Base-by-base conservation (phyloP, 768 basidiomycete species). In the Podaxis sp. region DNA sequence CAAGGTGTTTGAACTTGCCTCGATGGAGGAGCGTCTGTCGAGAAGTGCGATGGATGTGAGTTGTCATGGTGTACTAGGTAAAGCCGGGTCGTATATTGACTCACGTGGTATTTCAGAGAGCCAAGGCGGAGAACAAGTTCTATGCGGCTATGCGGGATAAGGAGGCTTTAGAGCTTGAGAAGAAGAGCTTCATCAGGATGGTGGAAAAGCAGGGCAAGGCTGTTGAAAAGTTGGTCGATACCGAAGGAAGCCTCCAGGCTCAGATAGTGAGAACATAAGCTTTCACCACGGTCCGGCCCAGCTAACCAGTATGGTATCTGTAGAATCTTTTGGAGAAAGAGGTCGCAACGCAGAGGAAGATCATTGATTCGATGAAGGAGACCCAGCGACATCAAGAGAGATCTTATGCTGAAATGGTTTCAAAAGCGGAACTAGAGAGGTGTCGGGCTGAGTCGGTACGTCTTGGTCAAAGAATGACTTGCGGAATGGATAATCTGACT, bases 121-220 rank as follows among this genome's bases (percentile, higher is more conserved):
- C 94, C 8, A 98, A 96, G 76, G 87, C 92, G 15, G 96, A 98
- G 64, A 96, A 95, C 79, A 98, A 96, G 73, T 99, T 87, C 71
- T 99, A 88, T 70, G 84, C 92, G 17, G 88, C 89, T 2, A 92
- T 96, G 88, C 87, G 95, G 33, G 88, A 90, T 62, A 95, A 91
- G 75, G 95, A 97, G 63, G 87, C 92, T 17, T 75, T 88, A 2
- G 92, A 95, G 36, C 79, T 78, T 1, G 92, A 95, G 71, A 82
- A 87, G 52, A 93, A 93, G 74, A 84, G 79, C 36, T 74, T 87
- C 38, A 70, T 77, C 17, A 82, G 87, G 54, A 76, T 76, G 53
- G 38, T 77, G 13, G 82, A 83, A 65, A 82, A 80, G 68, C 81
- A 82, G 64, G 73, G 71, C 22, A 80, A 80, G 64, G 82, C 84